Evolutionary conservation across 768 basidiomycete species (phyloP), one percentile per base, ranked within the genome.

Genomic region (Floccularia luteovirens): DNA sequence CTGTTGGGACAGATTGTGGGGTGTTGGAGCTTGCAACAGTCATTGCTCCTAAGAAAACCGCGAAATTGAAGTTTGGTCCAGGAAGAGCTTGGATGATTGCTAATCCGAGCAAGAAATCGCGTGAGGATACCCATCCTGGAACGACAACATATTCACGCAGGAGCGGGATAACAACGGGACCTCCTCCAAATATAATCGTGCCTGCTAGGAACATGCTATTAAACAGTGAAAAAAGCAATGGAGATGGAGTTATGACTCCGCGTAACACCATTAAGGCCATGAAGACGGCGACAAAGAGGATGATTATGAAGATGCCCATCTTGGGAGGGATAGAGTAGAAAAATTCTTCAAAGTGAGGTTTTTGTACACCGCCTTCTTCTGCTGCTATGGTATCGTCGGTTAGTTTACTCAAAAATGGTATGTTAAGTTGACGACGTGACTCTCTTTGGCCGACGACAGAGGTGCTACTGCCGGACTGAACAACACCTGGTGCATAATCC

Each of bases 111-210:
- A 67, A 46, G 44, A 67, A 67, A 48, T 67, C 65, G 1, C 64
- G 49, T 10, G 58, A 48, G 36, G 51, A 50, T 38, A 67, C 62
- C 64, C 62, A 59, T 14, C 51, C 56, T 34, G 33, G 28, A 11
- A 53, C 52, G 23, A 67, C 65, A 0, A 53, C 54, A 45, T 67
- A 67, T n/a, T 52, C 53, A 13, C 60, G 45, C 11, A 67, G 45
- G 1, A 67, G 51, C 6, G 66, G 66, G 33, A 67, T 58, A 23
- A 67, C 66, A 8, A 67, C 66, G 1, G 65, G 66, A 31, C 65
- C 65, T 23, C 65, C 64, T 21, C 51, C 60, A 34, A 60, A 58
- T 12, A 61, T 60, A 27, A 58, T 52, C 16, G 46, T 45, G 3
- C 58, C 58, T 2, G 53, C 57, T 13, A 58, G 31, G 36, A 52